Evolutionary conservation across 768 basidiomycete species (phyloP), one percentile per base, ranked within the genome.

Genomic region (Russula foetens): DNA sequence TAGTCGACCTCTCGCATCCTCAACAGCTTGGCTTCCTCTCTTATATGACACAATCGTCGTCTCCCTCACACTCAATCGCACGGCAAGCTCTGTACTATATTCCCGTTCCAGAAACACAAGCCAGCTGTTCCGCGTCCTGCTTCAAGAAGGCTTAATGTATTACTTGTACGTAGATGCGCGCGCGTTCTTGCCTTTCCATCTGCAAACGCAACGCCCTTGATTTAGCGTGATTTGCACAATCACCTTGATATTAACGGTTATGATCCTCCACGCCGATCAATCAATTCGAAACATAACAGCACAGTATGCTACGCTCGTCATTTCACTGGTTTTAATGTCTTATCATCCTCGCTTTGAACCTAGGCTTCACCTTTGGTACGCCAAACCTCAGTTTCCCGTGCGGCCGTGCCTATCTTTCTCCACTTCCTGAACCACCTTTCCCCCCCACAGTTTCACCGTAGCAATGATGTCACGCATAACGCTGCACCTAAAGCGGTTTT

Each of bases 401-500:
- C n/a, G n/a, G n/a, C n/a, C n/a, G n/a, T n/a, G n/a, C n/a, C n/a
- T n/a, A n/a, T n/a, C n/a, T n/a, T n/a, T n/a, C n/a, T n/a, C n/a
- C n/a, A n/a, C 7, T 3, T 17, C 39, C 35, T 28, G 14, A 2
- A n/a, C n/a, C n/a, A n/a, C n/a, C 6, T 29, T n/a, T 29, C 6
- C 31, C 2, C 4, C 39, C 28, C 3, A 9, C 23, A 60, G 60
- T 14, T 21, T 68, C 29, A 67, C 79, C 71, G 82, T 86, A 12
- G 75, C 82, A 0, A 86, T 85, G 81, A 84, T 85, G 78, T 85
- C 83, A 3, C 78, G 85, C 8, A 85, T 86, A 51, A 85, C 84
- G 1, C 76, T 86, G 26, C 81, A 80, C 68, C 74, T 86, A 11
- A 48, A 23, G 12, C 29, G 58, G 2, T 53, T 47, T 21, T 44